Base-by-base conservation (phyloP, 108 stramenopile genomes). In the Nannochloropsis salina region DNA sequence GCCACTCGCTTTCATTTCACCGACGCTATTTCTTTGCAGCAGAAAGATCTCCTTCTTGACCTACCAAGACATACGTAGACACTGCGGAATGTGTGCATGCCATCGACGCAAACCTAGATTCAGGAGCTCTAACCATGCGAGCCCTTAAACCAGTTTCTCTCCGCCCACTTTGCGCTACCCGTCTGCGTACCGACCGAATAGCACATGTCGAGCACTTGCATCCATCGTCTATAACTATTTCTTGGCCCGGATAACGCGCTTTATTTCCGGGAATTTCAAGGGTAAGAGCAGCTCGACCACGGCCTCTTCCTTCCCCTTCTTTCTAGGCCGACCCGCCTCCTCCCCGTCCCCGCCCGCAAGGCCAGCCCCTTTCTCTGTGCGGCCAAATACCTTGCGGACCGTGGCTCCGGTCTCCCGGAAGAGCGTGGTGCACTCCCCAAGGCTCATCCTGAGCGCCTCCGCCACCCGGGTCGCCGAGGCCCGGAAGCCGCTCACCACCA, bases 401-500 rank as follows among this genome's bases (percentile, higher is more conserved):
- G 61, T 74, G 20, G 61, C 61, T 74, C 61, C 61, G 20, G 61
- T 74, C 61, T 74, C 61, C 61, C 61, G 4, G 6, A 74, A 74
- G 20, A 74, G n/a, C 2, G 61, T 74, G 4, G 61, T 74, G 61
- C 61, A 74, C 61, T 74, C 61, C 61, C 61, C 61, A 15, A 74
- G 20, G 61, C 61, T 74, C 61, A 74, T 74, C 3, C 61, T 74
- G 20, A 74, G 61, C 15, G 15, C 61, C 61, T n/a, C 20, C 20
- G 61, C 61, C 61, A 74, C 61, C 61, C 61, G 4, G 15, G 61
- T n/a, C 15, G 61, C 61, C 61, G 61, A 74, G 4, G n/a, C 2
- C 61, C 61, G 61, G 61, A n/a, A 74, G 61, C 6, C 61, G 6
- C 61, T n/a, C 61, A 74, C 61, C 61, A 74, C 61, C 61, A 74